Percentiles rank a stretch among this genome's conserved stretches.
Conservation (phyloP, 352 stramenopile genomes). For the Pythium vanterpoolii region DNA sequence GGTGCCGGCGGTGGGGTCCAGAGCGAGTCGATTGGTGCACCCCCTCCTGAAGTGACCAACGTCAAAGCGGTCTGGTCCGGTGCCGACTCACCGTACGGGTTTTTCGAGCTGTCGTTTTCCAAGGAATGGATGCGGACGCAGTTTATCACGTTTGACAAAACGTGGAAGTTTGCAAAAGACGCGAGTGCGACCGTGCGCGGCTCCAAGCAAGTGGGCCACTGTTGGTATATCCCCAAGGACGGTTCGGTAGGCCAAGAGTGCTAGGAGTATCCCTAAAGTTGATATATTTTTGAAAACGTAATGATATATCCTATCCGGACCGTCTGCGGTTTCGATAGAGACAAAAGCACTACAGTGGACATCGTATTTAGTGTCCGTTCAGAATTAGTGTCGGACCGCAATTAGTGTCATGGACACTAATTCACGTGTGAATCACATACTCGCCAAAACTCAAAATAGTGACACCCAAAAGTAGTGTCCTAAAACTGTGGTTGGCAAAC, state of each 20-base stretch:
- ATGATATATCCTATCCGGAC: neutral
- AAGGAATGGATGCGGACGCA: constrained; percentile 37
- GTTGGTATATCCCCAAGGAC: constrained; percentile 46
- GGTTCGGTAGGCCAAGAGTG: constrained; percentile 29
- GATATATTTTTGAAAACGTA: neutral
- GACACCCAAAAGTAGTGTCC: no score
- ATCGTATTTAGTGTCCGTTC: no score
- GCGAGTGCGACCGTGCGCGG: constrained; percentile 18
- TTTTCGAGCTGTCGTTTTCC: constrained; percentile 39
- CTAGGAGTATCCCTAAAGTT: neutral
- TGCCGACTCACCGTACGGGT: constrained; percentile 31
- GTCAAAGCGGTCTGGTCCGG: constrained; percentile 24
- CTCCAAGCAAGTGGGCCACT: constrained; percentile 28
- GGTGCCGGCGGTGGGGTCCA: constrained; percentile 36
- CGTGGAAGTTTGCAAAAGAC: constrained; percentile 33
- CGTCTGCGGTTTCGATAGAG: neutral
- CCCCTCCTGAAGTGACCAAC: constrained; percentile 20
- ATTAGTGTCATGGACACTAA: no score
- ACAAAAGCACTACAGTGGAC: no score
- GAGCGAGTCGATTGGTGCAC: constrained; percentile 26
- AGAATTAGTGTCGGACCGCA: no score
- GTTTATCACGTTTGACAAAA: constrained; percentile 39
- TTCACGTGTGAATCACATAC: no score
- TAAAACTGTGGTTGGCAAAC: no score
- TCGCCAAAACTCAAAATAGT: no score